A percentile compares a stretch with the other conserved stretches of the same genome.
These are phyloP conservation scores for Penicillium subrubescens DNA, from an alignment of 495 filamentous ascomycete genomes.

Conservation along the genomic window DNA sequence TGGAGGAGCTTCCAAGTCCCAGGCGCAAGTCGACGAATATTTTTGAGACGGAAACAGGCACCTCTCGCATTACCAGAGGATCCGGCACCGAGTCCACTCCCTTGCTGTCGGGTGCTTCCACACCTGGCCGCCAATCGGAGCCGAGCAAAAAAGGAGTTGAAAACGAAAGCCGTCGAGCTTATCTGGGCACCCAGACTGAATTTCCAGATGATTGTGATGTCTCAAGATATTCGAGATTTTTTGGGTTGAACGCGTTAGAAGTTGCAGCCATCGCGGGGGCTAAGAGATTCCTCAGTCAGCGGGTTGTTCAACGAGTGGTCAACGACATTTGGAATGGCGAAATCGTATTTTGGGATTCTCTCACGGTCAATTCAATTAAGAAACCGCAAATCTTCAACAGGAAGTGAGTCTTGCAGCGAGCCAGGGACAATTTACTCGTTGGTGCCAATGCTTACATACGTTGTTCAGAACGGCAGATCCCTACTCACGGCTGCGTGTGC, in stretches of 20 bases:
- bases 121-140: slow-evolving; percentile 23
- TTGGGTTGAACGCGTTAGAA: slow-evolving; percentile 82
- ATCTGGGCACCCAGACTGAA: slow-evolving; percentile 9
- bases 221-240: slow-evolving; percentile 67
- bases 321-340: slow-evolving; percentile 89
- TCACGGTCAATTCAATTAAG: slow-evolving; percentile 76
- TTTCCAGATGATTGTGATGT: slow-evolving; percentile 35
- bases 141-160: slow-evolving; percentile 15
- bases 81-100: slow-evolving; percentile 33
- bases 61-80: slow-evolving; percentile 15
- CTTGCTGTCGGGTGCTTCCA: slow-evolving; percentile 31
- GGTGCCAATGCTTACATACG: slow-evolving; percentile 3
- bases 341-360: slow-evolving; percentile 87
- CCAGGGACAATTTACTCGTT: not conserved
- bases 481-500: slow-evolving; percentile 82
- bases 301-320: slow-evolving; percentile 82
- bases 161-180: slow-evolving; percentile 5
- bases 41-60: slow-evolving; percentile 31
- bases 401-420: slow-evolving; percentile 34
- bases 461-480: slow-evolving; percentile 66
- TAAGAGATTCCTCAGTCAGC: slow-evolving; percentile 87
- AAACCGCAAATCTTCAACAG: slow-evolving; percentile 81
- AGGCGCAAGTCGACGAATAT: slow-evolving; percentile 20
- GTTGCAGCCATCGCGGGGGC: slow-evolving; percentile 87
- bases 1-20: slow-evolving; percentile 69